Conservation (phyloP, 2,329 filamentous ascomycete species). For the Ustulina deusta region DNA sequence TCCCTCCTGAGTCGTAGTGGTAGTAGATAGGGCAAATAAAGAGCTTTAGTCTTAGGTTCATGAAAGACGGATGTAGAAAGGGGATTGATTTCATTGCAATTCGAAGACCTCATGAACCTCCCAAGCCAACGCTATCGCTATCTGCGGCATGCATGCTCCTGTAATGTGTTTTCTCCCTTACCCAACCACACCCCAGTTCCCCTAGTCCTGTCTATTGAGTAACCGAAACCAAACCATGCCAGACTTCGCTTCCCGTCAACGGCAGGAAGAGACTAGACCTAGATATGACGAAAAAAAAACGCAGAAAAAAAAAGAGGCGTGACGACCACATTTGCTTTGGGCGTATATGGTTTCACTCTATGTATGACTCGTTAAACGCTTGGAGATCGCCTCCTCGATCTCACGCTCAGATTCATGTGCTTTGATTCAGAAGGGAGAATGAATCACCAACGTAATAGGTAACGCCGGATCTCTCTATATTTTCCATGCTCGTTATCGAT, state of each 20-base stretch:
- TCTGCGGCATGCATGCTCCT: conserved; percentile 5
- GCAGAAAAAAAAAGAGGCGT: background rate
- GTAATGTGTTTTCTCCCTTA: background rate
- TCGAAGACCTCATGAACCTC: background rate
- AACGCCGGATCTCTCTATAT: conserved; percentile 10
- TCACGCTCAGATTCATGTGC: background rate
- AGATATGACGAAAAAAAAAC: background rate
- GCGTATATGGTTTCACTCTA: conserved; percentile 1
- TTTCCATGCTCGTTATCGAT: conserved; percentile 1
- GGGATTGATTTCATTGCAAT: background rate
- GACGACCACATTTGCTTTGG: background rate
- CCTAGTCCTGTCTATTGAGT: conserved; percentile 11
- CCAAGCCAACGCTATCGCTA: conserved; percentile 2
- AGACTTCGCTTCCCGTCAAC: background rate
- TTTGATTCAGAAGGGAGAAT: background rate
- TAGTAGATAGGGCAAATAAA: no score
- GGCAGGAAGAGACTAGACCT: background rate
- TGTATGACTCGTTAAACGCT: conserved; percentile 4
- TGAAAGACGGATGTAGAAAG: background rate
- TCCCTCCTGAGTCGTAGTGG: background rate
- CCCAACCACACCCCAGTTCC: background rate
- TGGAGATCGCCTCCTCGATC: background rate
- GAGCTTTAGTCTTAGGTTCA: no score
- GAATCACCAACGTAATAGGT: background rate
- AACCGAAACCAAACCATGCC: background rate